phyloP scores from a whole-genome alignment of 176 grass and related monocot genomes.

The Areca catechu region DNA sequence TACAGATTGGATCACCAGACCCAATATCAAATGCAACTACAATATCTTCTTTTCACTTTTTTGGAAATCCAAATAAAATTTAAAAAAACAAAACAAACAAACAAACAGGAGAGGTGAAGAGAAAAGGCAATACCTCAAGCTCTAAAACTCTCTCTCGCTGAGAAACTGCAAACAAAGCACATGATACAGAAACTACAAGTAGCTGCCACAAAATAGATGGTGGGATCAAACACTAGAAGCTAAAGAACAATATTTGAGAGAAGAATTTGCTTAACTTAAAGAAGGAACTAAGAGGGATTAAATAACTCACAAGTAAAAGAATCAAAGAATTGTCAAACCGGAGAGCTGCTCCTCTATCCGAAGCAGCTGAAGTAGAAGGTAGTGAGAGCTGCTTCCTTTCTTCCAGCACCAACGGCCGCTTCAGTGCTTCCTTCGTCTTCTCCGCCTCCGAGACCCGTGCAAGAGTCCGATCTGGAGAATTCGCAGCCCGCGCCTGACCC shows the following conservation, averaged over 20 bases:
- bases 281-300: background rate
- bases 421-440: slow-evolving; percentile 41
- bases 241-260: background rate
- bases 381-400: slow-evolving; percentile 30
- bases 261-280: slow-evolving; percentile 5
- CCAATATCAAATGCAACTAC: no score
- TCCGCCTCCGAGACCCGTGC: slow-evolving; percentile 31
- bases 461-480: slow-evolving; percentile 10
- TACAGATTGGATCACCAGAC: no score
- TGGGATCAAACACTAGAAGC: slow-evolving; percentile 15
- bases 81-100: no score
- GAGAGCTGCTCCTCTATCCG: slow-evolving; percentile 2
- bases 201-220: slow-evolving; percentile 45
- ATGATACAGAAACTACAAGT: slow-evolving; percentile 41
- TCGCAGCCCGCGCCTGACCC: slow-evolving; percentile 1
- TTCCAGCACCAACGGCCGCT: slow-evolving; percentile 27
- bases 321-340: slow-evolving; percentile 62
- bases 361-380: slow-evolving; percentile 12
- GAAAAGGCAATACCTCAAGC: slow-evolving; percentile 44
- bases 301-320: slow-evolving; percentile 55
- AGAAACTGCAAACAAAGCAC: slow-evolving; percentile 46
- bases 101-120: no score
- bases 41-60: no score
- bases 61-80: no score
- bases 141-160: slow-evolving; percentile 56